These are phyloP conservation scores for Laburnicola sp. DNA, from an alignment of 2,329 filamentous ascomycete genomes.

Conservation along the genomic window DNA sequence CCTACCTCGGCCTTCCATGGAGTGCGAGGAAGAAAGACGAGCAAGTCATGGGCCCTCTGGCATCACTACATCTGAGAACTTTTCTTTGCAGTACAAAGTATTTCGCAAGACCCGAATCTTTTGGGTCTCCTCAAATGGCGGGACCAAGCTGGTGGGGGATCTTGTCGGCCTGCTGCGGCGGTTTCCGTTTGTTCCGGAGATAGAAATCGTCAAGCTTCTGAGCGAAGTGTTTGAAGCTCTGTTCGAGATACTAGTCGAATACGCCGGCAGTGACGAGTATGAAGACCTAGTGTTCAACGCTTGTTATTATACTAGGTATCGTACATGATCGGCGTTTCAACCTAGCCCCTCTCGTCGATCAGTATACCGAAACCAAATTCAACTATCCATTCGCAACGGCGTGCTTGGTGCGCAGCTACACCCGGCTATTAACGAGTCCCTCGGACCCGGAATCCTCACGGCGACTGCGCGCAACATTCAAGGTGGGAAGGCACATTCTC, in stretches of 20 bases:
- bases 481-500: conserved; percentile 88
- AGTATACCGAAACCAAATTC: conserved; percentile 85
- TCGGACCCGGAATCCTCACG: conserved; percentile 81
- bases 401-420: conserved; percentile 84
- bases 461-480: conserved; percentile 86
- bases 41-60: conserved; percentile 74
- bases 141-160: conserved; percentile 70
- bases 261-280: conserved; percentile 87
- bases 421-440: conserved; percentile 77
- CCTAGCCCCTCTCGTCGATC: conserved; percentile 83
- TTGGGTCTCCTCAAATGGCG: conserved; percentile 86
- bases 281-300: conserved; percentile 87
- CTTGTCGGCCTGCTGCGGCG: conserved; percentile 76
- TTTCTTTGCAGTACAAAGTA: conserved; percentile 94
- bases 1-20: conserved; percentile 86
- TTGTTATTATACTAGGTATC: conserved; percentile 89
- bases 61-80: conserved; percentile 76
- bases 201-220: conserved; percentile 94
- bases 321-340: conserved; percentile 95
- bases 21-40: conserved; percentile 73
- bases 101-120: conserved; percentile 84
- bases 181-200: conserved; percentile 91
- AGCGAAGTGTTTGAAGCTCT: conserved; percentile 87
- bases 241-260: conserved; percentile 87
- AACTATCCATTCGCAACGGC: conserved; percentile 91